These are phyloP conservation scores for Pichia heedii DNA, from an alignment of 805 yeast species.

Conservation along the genomic window DNA sequence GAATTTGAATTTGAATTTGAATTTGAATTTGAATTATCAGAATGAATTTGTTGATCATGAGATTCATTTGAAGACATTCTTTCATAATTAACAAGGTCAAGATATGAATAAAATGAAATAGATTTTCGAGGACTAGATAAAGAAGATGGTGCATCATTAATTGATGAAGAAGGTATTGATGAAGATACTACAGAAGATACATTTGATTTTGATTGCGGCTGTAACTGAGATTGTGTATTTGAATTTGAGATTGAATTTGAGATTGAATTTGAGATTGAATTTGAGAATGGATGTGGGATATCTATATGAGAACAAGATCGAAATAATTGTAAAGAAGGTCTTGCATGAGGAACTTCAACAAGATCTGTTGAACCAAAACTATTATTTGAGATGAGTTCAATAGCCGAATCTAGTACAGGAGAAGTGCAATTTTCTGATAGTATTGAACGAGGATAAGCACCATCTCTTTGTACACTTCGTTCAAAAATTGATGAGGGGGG, in stretches of 20 bases:
- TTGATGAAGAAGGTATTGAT: no score
- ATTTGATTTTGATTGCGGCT: background rate
- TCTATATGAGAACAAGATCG: conserved; percentile 1
- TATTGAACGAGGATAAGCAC: conserved; percentile 9
- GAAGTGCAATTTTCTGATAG: conserved; percentile 62
- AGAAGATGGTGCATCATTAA: no score
- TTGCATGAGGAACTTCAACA: conserved; percentile 31
- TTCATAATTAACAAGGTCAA: conserved; percentile 25
- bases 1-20: background rate
- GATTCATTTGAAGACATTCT: conserved; percentile 6
- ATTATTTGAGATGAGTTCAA: conserved; percentile 49
- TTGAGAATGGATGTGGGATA: background rate
- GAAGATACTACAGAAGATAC: background rate
- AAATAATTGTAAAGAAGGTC: conserved; percentile 4
- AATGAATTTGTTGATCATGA: background rate
- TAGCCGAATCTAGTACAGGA: conserved; percentile 75
- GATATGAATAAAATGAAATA: conserved; percentile 26
- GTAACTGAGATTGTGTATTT: no score
- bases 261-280: background rate
- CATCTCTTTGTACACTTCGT: background rate
- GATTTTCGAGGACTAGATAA: no score
- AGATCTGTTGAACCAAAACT: conserved; percentile 65
- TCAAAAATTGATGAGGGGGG: background rate
- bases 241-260: no score
- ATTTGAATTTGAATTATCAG: background rate